Evolutionary conservation across 2,329 filamentous ascomycete genomes (phyloP), one percentile per base, ranked within the genome.

Genomic region (Boeremia lycopersici): DNA sequence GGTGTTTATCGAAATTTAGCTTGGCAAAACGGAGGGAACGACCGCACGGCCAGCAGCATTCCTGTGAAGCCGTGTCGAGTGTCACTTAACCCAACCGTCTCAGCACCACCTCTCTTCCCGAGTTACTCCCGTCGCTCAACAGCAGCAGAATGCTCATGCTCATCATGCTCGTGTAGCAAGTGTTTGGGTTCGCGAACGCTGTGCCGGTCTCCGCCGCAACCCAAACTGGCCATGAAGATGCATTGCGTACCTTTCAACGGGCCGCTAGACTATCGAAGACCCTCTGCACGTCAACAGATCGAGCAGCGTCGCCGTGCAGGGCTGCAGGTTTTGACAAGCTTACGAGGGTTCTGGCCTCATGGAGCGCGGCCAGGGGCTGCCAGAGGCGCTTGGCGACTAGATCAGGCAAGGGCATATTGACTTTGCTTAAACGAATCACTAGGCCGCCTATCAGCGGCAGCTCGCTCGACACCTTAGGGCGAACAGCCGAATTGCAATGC

Each of bases 371-470:
- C 40, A 51, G 41, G 40, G 34, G 40, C 39, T 38, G 36, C 43
- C 43, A 38, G 25, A 29, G 35, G 26, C 26, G 36, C 34, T 52
- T 51, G 33, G 48, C 53, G 38, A 44, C 52, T 45, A 6, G 23
- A 55, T 49, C 17, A 35, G 46, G 52, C 33, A 41, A 55, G 52
- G 53, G n/a, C 39, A 45, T 56, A 56, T 56, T 52, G 48, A 40
- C 53, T 44, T 48, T 40, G 39, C 44, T 23, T 44, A 31, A 48
- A 51, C 44, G 53, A 51, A 56, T 48, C 47, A 40, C 38, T 43
- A 43, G 43, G 19, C 53, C 36, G 39, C 53, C 53, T 51, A 56
- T 56, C 53, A 56, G 33, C 67, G 62, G 63, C 62, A 62, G 51
- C 15, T 9, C 11, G 28, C 17, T 19, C 42, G 41, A 48, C 46